phyloP scores from a whole-genome alignment of 331 rosid species.

The Erythrophleum ivorense region DNA sequence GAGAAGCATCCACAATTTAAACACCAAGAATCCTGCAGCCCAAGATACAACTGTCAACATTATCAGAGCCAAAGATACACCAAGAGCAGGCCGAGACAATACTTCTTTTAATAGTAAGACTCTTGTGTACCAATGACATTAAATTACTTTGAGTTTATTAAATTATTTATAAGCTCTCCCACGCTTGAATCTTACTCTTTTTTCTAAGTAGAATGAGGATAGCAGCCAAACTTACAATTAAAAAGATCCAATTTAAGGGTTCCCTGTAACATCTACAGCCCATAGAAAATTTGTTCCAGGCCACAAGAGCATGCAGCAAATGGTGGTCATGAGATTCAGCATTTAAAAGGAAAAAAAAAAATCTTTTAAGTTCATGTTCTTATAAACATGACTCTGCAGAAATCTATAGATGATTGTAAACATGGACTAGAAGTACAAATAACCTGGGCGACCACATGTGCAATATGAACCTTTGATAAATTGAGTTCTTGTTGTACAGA shows the following conservation, averaged over 20 bases:
- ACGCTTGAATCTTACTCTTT: conserved; percentile 2
- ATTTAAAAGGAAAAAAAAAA: background rate
- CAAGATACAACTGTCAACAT: conserved; percentile 28
- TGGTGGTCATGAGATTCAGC: conserved; percentile 2
- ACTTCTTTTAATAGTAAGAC: background rate
- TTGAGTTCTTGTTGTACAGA: no score
- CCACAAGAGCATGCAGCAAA: conserved; percentile 5
- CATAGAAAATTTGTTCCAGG: background rate
- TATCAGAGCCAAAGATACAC: background rate
- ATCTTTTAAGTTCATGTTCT: background rate
- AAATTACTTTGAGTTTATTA: no score
- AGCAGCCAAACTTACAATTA: background rate
- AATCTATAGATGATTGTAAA: background rate
- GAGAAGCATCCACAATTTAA: background rate
- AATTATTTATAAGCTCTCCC: background rate
- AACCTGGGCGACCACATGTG: conserved; percentile 66
- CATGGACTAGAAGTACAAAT: conserved; percentile 8
- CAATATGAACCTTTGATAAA: conserved; percentile 78
- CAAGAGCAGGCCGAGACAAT: background rate
- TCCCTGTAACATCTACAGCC: no score
- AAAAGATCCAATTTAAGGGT: background rate
- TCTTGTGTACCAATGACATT: background rate
- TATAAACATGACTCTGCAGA: background rate
- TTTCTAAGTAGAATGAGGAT: background rate
- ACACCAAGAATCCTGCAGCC: conserved; percentile 54